Base-by-base conservation (phyloP, 805 yeast species). In the Candida boidinii region DNA sequence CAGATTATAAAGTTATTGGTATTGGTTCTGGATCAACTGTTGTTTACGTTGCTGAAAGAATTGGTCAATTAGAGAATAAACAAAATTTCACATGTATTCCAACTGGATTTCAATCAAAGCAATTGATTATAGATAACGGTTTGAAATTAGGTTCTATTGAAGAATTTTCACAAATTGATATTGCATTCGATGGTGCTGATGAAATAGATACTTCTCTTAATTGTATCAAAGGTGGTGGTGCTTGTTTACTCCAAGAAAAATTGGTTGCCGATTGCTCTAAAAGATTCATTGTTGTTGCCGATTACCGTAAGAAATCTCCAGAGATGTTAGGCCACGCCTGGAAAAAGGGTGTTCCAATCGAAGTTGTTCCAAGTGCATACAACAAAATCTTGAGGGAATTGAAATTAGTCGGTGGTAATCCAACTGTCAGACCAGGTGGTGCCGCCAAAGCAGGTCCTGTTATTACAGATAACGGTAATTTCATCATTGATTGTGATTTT, bases 171-270 rank as follows among this genome's bases (percentile, higher is more conserved):
- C 68, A 69, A 17, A 63, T 92, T 28, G 98, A 92, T 54, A 76
- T 92, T 46, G 95, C 96, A 2, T 92, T 92, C 54, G 99, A 92
- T 57, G 99, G 99, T 28, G 97, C 98, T 3, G 99, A 92, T 58
- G 98, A 92, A 59, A 88, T 88, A 37, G 98, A 90, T 57, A 53
- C 73, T 4, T 53, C 68, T 15, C 67, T 92, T 46, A 84, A 87
- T 53, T 77, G 88, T 48, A 92, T 92, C 55, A 92, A 92, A 61
- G 99, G 99, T 44, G 99, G 99, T 30, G 99, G 99, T 26, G 99
- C 96, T 2, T 92, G 99, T 58, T 66, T 87, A 41, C 80, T 92
- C 62, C 98, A 90, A 62, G 99, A 92, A 57, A 92, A 92, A 61
- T 68, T 92, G 34, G 95, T 92, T 11, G 95, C 96, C 13, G 70